These are phyloP conservation scores for Fusarium sp. DNA, from an alignment of 2,329 filamentous ascomycete species.

Conservation along the genomic window DNA sequence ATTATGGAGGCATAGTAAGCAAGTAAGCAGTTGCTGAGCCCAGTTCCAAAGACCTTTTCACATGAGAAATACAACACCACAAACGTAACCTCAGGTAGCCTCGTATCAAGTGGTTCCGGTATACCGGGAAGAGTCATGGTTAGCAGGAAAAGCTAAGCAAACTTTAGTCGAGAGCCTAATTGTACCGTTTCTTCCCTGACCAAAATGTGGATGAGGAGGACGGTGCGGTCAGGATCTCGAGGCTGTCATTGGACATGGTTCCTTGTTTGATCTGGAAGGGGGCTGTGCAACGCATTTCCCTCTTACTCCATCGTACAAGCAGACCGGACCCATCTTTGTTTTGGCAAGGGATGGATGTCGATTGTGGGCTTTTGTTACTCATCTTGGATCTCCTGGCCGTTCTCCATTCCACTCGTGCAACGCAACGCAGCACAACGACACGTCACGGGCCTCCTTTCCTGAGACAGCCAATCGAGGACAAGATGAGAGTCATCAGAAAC, in stretches of 20 bases:
- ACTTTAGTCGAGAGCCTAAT: constrained; percentile 40
- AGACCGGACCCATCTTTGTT: constrained; percentile 23
- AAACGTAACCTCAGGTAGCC: neutral
- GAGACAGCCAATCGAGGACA: constrained; percentile 30
- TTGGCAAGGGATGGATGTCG: constrained; percentile 25
- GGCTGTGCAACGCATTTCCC: constrained; percentile 33
- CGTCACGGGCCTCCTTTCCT: constrained; percentile 40
- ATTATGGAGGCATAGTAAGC: neutral
- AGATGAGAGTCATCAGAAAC: constrained; percentile 37
- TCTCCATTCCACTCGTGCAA: neutral
- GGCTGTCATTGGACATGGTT: constrained; percentile 23
- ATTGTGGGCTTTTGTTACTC: constrained; percentile 16
- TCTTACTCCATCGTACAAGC: neutral
- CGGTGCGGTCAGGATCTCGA: neutral
- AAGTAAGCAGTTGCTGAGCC: neutral
- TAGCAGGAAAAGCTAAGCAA: constrained; percentile 16
- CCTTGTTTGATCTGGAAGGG: constrained; percentile 19
- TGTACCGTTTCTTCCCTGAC: constrained; percentile 13
- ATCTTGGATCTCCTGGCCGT: constrained; percentile 13
- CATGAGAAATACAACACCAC: constrained; percentile 5
- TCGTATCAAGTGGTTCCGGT: constrained; percentile 26
- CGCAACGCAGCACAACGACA: constrained; percentile 22
- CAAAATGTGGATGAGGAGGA: neutral
- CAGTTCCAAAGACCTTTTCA: neutral
- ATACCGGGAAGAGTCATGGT: constrained; percentile 1